Evolutionary conservation across 1,284 basidiomycete species (phyloP), one percentile per base, ranked within the genome.

Genomic region (Vanrija sp.): DNA sequence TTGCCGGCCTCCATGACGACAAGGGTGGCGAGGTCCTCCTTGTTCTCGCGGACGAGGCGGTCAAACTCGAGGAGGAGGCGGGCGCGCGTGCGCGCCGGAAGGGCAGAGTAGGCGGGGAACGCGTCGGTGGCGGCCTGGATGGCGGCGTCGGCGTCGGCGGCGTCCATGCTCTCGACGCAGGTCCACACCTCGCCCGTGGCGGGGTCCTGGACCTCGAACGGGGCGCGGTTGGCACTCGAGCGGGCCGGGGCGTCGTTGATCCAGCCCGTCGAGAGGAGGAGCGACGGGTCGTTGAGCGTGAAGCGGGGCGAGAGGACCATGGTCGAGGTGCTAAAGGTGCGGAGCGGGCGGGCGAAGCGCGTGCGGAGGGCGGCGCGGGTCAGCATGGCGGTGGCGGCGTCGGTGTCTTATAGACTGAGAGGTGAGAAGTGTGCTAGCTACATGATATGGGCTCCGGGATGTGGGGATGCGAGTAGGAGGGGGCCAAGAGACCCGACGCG

Each of bases 1-100:
- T 95, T 95, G 38, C 91, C 91, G 63, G 93, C 94, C 77, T 95
- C 91, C 51, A 65, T 52, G 23, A 54, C 52, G 25, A 54, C 44
- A 7, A 65, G 44, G 47, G 55, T 57, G 38, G 63, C 58, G 38
- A 65, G 52, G 52, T 65, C 63, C 25, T 60, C 54, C 63, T 61
- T 65, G 51, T 53, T 46, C 54, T 58, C 53, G 49, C 60, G 60
- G 8, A 62, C 54, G 18, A 58, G 56, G 38, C 49, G 51, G 54
- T 62, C 60, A 49, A 55, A 44, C 49, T 54, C 45, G 29, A 62
- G 51, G 26, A 62, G 58, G 52, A 58, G 54, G 38, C 59, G 54
- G n/a, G 62, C 62, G 38, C 62, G 62, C 38, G 49, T 46, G 23
- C 62, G 58, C 16, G 58, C 58, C 1, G 51, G 43, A 12, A 48